These are phyloP conservation scores for Collybiopsis luxurians DNA, from an alignment of 768 basidiomycete species.

Conservation along the genomic window DNA sequence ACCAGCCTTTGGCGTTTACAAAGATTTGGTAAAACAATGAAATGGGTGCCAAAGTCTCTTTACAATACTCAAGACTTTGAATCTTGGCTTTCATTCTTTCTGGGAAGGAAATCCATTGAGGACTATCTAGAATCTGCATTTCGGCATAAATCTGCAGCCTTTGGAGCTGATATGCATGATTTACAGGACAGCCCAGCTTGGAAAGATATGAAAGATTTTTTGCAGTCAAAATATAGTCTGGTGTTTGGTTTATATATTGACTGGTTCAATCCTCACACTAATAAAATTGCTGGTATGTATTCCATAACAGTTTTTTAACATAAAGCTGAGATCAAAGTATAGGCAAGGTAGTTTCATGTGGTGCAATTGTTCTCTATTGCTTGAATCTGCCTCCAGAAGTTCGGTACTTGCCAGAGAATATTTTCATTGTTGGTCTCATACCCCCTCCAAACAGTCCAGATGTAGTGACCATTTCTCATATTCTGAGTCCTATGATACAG, in stretches of 20 bases:
- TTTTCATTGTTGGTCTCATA: constrained; percentile 28
- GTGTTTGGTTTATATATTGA: constrained; percentile 3
- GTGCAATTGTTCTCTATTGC: constrained; percentile 28
- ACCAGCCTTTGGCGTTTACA: constrained; percentile 16
- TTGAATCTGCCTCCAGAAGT: constrained; percentile 30
- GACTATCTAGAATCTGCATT: constrained; percentile 14
- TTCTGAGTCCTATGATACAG: constrained; percentile 15
- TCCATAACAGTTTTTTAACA: neutral
- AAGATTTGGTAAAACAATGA: constrained; percentile 12
- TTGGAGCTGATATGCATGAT: constrained; percentile 15
- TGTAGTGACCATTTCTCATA: constrained; percentile 15
- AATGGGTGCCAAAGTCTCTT: constrained; percentile 16
- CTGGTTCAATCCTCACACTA: constrained; percentile 11
- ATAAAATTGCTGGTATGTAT: constrained; percentile 27
- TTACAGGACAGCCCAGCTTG: constrained; percentile 28
- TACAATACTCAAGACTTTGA: constrained; percentile 24
- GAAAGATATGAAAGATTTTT: constrained; percentile 11
- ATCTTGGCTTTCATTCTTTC: constrained; percentile 26
- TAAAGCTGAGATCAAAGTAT: constrained; percentile 1
- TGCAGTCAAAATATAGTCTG: constrained; percentile 9
- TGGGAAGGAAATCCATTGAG: constrained; percentile 20
- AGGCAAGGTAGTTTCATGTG: constrained; percentile 21
- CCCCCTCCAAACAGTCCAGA: constrained; percentile 28
- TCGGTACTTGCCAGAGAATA: constrained; percentile 27
- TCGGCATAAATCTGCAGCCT: constrained; percentile 8